Conservation (phyloP, 2,329 filamentous ascomycete genomes). For the Fusarium chuoi region DNA sequence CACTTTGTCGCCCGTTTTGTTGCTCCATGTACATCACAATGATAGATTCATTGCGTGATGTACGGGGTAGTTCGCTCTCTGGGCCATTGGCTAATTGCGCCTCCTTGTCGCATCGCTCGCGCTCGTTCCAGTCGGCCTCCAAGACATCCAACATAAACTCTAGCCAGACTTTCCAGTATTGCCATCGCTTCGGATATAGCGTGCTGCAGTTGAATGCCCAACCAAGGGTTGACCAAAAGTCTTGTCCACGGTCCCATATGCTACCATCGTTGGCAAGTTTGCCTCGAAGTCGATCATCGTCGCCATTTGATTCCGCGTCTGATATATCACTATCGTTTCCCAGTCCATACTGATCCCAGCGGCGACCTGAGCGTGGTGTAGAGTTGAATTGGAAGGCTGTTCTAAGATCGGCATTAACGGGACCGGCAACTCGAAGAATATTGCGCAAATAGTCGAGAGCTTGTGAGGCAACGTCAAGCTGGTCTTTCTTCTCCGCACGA, state of each 20-base stretch:
- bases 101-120: conserved; percentile 60
- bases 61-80: conserved; percentile 37
- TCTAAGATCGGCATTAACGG: conserved; percentile 74
- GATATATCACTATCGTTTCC: conserved; percentile 57
- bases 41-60: conserved; percentile 63
- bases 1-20: conserved; percentile 56
- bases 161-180: conserved; percentile 83
- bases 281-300: conserved; percentile 64
- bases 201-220: conserved; percentile 95
- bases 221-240: conserved; percentile 89
- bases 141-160: conserved; percentile 82
- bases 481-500: conserved; percentile 70
- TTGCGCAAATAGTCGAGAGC: conserved; percentile 77
- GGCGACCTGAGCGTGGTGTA: conserved; percentile 45
- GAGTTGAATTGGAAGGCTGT: conserved; percentile 75
- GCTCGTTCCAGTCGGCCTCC: conserved; percentile 74
- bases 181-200: conserved; percentile 78
- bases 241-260: conserved; percentile 79
- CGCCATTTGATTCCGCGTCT: conserved; percentile 55
- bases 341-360: conserved; percentile 50
- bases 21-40: conserved; percentile 68
- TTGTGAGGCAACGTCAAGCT: conserved; percentile 70
- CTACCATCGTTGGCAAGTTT: conserved; percentile 72
- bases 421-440: conserved; percentile 72
- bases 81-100: conserved; percentile 36